These are phyloP conservation scores for Sarocladiaceae sp. DNA, from an alignment of 2,329 filamentous ascomycete species.

Conservation along the genomic window DNA sequence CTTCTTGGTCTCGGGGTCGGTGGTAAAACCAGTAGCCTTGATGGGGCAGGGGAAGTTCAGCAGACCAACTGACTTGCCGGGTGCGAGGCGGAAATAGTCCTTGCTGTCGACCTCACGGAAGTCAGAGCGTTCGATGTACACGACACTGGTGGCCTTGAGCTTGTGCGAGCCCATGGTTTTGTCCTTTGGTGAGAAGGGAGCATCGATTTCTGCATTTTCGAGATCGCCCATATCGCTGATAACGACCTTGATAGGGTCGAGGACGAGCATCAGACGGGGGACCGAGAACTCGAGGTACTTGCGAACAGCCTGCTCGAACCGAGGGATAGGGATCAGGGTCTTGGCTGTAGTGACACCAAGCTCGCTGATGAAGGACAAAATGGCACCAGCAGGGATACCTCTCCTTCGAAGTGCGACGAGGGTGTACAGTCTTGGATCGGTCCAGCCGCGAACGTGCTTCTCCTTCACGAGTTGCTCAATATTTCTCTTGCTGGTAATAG, in stretches of 20 bases:
- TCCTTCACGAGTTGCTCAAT: constrained; percentile 75
- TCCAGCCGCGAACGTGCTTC: constrained; percentile 79
- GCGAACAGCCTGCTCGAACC: constrained; percentile 83
- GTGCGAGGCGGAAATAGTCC: constrained; percentile 77
- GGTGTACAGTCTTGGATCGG: constrained; percentile 87
- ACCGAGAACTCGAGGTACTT: constrained; percentile 85
- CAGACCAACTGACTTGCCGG: constrained; percentile 72
- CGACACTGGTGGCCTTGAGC: constrained; percentile 64
- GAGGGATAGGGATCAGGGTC: constrained; percentile 72
- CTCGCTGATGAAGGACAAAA: constrained; percentile 86
- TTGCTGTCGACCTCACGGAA: constrained; percentile 72
- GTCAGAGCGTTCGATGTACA: constrained; percentile 82
- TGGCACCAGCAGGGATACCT: constrained; percentile 82
- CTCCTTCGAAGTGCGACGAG: constrained; percentile 78
- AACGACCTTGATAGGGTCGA: constrained; percentile 78
- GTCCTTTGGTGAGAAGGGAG: constrained; percentile 83
- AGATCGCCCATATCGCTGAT: constrained; percentile 85
- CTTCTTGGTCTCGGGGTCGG: constrained; percentile 58
- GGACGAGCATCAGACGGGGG: constrained; percentile 81
- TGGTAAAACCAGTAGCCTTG: constrained; percentile 65
- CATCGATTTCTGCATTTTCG: constrained; percentile 55
- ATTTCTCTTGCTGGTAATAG: constrained; percentile 81
- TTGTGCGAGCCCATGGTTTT: constrained; percentile 59
- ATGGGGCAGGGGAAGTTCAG: constrained; percentile 69
- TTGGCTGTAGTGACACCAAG: constrained; percentile 82